A percentile compares a stretch with the other conserved stretches of the same genome.
phyloP scores from a whole-genome alignment of 139 green algal species.

The Closterium sp. region DNA sequence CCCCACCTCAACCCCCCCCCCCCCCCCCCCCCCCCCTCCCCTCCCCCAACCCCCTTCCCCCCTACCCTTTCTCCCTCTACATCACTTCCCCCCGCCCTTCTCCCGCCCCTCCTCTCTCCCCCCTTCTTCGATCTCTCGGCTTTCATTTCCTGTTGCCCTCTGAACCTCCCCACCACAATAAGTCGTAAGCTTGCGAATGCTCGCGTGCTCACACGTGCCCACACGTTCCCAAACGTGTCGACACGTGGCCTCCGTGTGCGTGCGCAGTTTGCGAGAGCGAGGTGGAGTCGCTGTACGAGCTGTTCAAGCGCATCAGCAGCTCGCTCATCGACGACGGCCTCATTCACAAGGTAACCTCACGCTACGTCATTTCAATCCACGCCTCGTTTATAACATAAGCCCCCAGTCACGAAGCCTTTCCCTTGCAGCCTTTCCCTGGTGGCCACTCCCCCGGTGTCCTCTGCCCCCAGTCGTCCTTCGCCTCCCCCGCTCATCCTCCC shows the following conservation, averaged over 20 bases:
- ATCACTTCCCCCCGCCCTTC: background rate
- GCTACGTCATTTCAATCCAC: too few species aligned
- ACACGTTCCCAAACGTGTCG: background rate
- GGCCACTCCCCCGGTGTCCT: background rate
- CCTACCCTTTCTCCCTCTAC: background rate
- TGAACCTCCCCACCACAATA: background rate
- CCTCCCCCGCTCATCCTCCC: background rate
- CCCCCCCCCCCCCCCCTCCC: background rate
- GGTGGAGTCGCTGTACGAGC: slow-evolving; percentile 13
- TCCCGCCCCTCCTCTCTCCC: background rate
- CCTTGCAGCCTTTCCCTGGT: too few species aligned
- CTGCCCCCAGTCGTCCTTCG: background rate
- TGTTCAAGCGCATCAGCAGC: slow-evolving; percentile 14
- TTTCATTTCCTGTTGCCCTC: background rate
- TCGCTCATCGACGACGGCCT: slow-evolving; percentile 42
- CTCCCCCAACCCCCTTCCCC: background rate
- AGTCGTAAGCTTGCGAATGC: background rate
- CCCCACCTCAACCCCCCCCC: background rate
- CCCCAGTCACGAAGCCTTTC: too few species aligned
- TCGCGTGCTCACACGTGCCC: background rate
- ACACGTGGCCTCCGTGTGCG: background rate
- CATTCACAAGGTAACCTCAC: slow-evolving; percentile 41
- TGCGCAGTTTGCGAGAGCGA: slow-evolving; percentile 16
- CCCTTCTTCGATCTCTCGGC: background rate
- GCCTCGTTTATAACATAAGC: too few species aligned